Conservation (phyloP, 2,329 filamentous ascomycete species). For the Sporothrix dimorphospora region DNA sequence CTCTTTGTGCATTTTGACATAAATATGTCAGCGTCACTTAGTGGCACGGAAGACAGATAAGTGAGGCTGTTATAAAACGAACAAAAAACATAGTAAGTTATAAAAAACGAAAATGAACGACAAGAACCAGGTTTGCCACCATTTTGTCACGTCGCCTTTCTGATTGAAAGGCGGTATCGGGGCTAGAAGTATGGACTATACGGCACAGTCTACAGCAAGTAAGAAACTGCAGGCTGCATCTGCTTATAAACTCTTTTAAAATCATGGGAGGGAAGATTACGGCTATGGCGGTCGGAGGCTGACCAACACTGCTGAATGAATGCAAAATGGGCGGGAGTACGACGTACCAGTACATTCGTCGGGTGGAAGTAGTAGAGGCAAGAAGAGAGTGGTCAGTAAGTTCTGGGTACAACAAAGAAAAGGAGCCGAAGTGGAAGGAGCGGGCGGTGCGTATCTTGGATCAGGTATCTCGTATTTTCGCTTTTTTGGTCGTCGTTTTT, state of each 20-base stretch:
- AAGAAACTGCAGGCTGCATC: background rate
- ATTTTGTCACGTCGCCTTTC: background rate
- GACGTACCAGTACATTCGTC: background rate
- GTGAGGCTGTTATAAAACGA: no score
- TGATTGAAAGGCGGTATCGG: background rate
- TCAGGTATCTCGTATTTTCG: background rate
- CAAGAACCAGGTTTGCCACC: background rate
- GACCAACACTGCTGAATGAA: background rate
- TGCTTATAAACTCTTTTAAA: conserved; percentile 3
- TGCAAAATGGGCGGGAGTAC: background rate
- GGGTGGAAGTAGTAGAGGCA: background rate
- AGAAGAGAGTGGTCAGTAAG: background rate
- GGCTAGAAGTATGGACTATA: background rate
- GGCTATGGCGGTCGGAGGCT: background rate
- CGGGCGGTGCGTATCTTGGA: background rate
- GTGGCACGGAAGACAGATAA: no score
- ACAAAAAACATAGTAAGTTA: background rate
- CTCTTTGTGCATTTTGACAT: no score
- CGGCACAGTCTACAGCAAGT: background rate
- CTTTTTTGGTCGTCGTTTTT: background rate
- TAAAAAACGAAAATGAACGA: background rate
- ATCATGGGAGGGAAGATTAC: background rate
- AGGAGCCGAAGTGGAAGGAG: background rate
- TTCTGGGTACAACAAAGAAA: background rate
- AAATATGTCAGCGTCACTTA: no score